Base-by-base conservation (phyloP, 2,329 filamentous ascomycete species). In the Ilyonectria sp. region DNA sequence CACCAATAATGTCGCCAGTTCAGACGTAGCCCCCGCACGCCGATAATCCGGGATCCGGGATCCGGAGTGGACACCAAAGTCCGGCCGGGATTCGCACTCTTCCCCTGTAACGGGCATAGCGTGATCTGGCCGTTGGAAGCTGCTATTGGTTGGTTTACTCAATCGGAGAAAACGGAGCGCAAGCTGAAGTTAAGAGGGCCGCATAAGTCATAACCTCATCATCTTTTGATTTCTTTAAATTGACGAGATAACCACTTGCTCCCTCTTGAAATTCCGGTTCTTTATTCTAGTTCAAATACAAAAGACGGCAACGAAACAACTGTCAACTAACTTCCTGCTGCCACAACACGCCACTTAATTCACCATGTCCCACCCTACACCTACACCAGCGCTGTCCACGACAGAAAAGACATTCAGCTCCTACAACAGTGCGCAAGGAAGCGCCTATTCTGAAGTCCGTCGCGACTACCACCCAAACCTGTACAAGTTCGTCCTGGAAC, bases 401-500 rank as follows among this genome's bases (percentile, higher is more conserved):
- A 46, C 53, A 9, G 69, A 74, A 61, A 73, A 76, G 29, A 87
- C 84, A 0, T 88, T 88, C 76, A 78, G 80, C 31, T 74, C 78
- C 33, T 88, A 83, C 77, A 83, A 46, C 19, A 11, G 63, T 3
- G 74, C 81, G 3, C 81, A 87, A 67, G 85, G 83, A 29, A 69
- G 79, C 4, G 68, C 71, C 4, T 89, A 89, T 69, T 82, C 85
- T 19, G 66, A 79, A 19, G 61, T 71, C 56, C 83, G 86, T 3
- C 74, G 63, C 1, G 74, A 79, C 54, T 90, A 89, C 73, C 77
- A 83, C 50, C 70, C 78, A 0, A 72, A 71, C 6, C 76, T 90
- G n/a, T 88, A 87, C 77, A 67, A 84, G 3, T 71, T 73, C 44
- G 80, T 90, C 54, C 50, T 87, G 5, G 69, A 81, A 19, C 80